These are phyloP conservation scores for Pseudopyricularia javanii DNA, from an alignment of 2,329 filamentous ascomycete genomes.

Conservation along the genomic window DNA sequence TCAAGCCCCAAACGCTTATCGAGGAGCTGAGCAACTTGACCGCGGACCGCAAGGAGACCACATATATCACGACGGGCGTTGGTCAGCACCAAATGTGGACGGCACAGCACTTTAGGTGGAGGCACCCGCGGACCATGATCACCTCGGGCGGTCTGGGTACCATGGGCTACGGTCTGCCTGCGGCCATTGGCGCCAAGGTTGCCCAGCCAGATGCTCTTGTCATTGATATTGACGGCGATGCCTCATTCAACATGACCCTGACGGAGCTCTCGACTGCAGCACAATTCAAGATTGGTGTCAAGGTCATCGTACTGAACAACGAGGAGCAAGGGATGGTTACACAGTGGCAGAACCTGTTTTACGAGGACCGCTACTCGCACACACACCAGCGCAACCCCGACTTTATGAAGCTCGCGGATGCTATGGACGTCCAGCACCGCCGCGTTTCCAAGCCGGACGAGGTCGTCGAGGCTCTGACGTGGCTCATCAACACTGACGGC, in stretches of 20 bases:
- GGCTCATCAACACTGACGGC: constrained; percentile 83
- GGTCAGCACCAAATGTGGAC: constrained; percentile 99
- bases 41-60: constrained; percentile 65
- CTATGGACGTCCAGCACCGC: constrained; percentile 75
- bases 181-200: constrained; percentile 92
- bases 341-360: constrained; percentile 97
- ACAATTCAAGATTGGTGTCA: constrained; percentile 94
- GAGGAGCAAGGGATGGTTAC: constrained; percentile 98
- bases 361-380: constrained; percentile 83
- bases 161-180: constrained; percentile 92
- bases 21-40: constrained; percentile 82
- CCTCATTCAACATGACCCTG: constrained; percentile 98
- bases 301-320: constrained; percentile 91
- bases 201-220: constrained; percentile 65
- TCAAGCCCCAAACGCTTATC: constrained; percentile 91
- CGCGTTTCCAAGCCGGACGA: constrained; percentile 65
- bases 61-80: constrained; percentile 85
- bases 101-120: constrained; percentile 93
- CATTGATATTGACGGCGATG: constrained; percentile 93
- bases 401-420: constrained; percentile 84
- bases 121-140: constrained; percentile 83
- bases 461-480: constrained; percentile 65
- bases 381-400: constrained; percentile 94
- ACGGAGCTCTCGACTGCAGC: constrained; percentile 87
- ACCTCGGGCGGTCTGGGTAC: constrained; percentile 91